These are phyloP conservation scores for Abelmoschus esculentus DNA, from an alignment of 345 rosid species.

Conservation along the genomic window DNA sequence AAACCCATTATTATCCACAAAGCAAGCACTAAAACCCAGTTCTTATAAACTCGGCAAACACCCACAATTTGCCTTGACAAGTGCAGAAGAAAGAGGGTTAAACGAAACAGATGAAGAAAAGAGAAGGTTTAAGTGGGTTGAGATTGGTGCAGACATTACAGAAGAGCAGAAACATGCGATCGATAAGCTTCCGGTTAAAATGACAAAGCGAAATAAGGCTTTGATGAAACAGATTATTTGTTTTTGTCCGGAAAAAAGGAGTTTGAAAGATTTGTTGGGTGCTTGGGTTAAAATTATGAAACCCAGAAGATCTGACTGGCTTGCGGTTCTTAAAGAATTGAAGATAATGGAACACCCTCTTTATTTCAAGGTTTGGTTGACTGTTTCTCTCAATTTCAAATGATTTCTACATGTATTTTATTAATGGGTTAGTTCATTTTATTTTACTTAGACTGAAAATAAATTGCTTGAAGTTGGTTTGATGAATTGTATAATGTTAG, in stretches of 20 bases:
- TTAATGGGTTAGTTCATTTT: not conserved
- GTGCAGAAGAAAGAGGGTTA: constrained; percentile 14
- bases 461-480: not conserved
- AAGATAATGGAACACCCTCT: constrained; percentile 48
- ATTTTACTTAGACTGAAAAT: not conserved
- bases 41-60: constrained; percentile 14
- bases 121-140: constrained; percentile 49
- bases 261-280: constrained; percentile 41
- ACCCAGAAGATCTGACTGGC: constrained; percentile 76
- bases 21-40: constrained; percentile 11
- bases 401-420: not conserved
- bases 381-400: not conserved
- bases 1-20: constrained; percentile 4
- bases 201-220: constrained; percentile 66
- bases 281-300: constrained; percentile 74
- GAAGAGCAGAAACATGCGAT: constrained; percentile 47
- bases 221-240: constrained; percentile 61
- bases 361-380: constrained; percentile 41
- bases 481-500: not conserved
- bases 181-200: constrained; percentile 42
- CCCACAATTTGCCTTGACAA: constrained; percentile 9
- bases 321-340: constrained; percentile 59
- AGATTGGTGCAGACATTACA: constrained; percentile 32
- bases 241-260: constrained; percentile 30
- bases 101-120: constrained; percentile 19